A percentile compares a stretch with the other conserved stretches of the same genome.
phyloP scores from a whole-genome alignment of 257 asterid species.

The Solanum etuberosum region DNA sequence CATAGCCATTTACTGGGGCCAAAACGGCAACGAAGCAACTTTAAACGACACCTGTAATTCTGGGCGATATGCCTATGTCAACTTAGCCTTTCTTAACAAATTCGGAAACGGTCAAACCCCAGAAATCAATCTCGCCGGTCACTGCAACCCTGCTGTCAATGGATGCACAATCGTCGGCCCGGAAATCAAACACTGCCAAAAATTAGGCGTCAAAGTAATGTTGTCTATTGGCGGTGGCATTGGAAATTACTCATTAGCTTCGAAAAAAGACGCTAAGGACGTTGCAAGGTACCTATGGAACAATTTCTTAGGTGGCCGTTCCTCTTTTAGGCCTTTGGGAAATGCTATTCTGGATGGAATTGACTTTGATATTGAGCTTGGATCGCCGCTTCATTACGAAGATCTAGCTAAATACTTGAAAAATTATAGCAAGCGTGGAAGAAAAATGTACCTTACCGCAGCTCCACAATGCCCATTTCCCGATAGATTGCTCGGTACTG shows the following conservation, averaged over 20 bases:
- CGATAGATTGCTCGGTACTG: constrained; percentile 17
- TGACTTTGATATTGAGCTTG: constrained; percentile 4
- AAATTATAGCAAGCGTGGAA: neutral
- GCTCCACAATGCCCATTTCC: constrained; percentile 52
- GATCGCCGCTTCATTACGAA: neutral
- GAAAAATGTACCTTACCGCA: constrained; percentile 30
- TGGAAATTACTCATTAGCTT: neutral
- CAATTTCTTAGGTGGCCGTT: neutral
- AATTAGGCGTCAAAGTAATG: constrained; percentile 9
- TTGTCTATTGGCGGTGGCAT: constrained; percentile 4
- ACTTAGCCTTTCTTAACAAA: constrained; percentile 32
- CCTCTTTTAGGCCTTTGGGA: constrained; percentile 1
- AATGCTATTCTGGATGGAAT: neutral
- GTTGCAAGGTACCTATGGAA: constrained; percentile 1
- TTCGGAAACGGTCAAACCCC: constrained; percentile 47
- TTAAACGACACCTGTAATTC: constrained; percentile 39
- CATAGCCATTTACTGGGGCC: constrained; percentile 62
- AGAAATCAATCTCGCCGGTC: constrained; percentile 49
- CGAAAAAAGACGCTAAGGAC: neutral
- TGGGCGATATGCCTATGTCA: constrained; percentile 28
- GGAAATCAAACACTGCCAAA: constrained; percentile 13
- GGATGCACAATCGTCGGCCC: constrained; percentile 8
- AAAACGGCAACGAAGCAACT: constrained; percentile 36
- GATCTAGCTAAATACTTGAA: constrained; percentile 2
- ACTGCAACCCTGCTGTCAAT: constrained; percentile 16